These are phyloP conservation scores for Phytophthora tubulina DNA, from an alignment of 352 stramenopile species.

Conservation along the genomic window DNA sequence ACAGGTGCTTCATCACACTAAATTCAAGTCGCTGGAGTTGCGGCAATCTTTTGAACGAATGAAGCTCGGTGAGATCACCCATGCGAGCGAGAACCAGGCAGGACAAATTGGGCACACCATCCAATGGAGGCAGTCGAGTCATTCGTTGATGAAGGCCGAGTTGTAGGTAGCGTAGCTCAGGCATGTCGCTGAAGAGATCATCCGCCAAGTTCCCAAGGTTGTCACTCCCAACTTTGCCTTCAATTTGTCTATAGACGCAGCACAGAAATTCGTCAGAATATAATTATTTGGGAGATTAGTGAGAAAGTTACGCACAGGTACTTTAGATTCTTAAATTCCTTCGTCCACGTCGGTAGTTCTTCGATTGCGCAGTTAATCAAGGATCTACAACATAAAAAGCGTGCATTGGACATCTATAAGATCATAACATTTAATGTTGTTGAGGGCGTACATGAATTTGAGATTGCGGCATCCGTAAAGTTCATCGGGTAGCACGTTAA, in stretches of 20 bases:
- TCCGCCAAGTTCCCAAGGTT: constrained; percentile 36
- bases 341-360: constrained; percentile 42
- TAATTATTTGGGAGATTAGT: background rate
- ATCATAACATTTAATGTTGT: background rate
- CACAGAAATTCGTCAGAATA: background rate
- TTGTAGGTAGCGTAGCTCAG: constrained; percentile 46
- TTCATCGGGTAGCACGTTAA: constrained; percentile 35
- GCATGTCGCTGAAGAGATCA: constrained; percentile 48
- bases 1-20: constrained; percentile 24
- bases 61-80: constrained; percentile 33
- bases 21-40: constrained; percentile 44
- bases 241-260: constrained; percentile 47
- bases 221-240: constrained; percentile 39
- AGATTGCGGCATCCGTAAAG: constrained; percentile 44
- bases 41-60: constrained; percentile 29
- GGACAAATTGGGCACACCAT: constrained; percentile 41
- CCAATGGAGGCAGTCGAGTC: constrained; percentile 35
- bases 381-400: constrained; percentile 14
- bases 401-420: background rate
- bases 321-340: constrained; percentile 45
- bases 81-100: constrained; percentile 43
- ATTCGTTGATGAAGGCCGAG: constrained; percentile 44
- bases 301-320: constrained; percentile 43
- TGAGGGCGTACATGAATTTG: constrained; percentile 45
- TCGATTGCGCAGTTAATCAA: constrained; percentile 45